These are phyloP conservation scores for Marasmius sp. DNA, from an alignment of 1,284 basidiomycete species.

Conservation along the genomic window DNA sequence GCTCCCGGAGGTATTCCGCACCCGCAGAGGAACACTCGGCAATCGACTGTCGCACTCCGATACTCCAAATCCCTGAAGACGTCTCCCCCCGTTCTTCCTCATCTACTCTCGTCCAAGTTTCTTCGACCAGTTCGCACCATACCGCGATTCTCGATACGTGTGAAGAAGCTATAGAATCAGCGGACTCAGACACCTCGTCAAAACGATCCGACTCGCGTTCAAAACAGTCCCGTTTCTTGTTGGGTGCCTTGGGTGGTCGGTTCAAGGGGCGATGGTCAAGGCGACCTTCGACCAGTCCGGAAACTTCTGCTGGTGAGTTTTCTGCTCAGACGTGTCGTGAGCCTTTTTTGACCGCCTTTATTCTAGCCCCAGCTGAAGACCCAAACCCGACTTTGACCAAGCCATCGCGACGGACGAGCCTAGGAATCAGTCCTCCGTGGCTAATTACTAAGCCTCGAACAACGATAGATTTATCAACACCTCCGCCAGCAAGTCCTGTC, in stretches of 20 bases:
- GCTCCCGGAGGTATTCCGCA: conserved; percentile 1
- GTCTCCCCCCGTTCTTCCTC: conserved; percentile 12
- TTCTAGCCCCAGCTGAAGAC: not conserved
- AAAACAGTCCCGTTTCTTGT: not conserved
- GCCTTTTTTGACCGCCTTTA: not conserved
- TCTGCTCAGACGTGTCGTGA: not conserved
- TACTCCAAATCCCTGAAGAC: not conserved
- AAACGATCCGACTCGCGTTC: not conserved
- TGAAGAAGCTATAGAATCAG: not conserved
- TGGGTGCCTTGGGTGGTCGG: not conserved
- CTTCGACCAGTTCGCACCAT: not conserved
- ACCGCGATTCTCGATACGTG: not conserved
- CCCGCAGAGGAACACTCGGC: not conserved
- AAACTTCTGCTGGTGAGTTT: not conserved
- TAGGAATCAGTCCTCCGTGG: conserved; percentile 4
- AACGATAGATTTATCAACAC: not conserved
- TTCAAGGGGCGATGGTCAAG: conserved; percentile 1
- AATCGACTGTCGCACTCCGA: not conserved
- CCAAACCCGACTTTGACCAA: not conserved
- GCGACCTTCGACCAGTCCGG: not conserved
- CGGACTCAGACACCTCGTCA: not conserved
- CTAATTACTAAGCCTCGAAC: conserved; percentile 1
- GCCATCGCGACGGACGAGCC: not conserved
- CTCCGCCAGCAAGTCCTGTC: not conserved
- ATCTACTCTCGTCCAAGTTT: conserved; percentile 7